Base-by-base conservation (phyloP, 306 rosid genomes). In the Cicer yamashitae region DNA sequence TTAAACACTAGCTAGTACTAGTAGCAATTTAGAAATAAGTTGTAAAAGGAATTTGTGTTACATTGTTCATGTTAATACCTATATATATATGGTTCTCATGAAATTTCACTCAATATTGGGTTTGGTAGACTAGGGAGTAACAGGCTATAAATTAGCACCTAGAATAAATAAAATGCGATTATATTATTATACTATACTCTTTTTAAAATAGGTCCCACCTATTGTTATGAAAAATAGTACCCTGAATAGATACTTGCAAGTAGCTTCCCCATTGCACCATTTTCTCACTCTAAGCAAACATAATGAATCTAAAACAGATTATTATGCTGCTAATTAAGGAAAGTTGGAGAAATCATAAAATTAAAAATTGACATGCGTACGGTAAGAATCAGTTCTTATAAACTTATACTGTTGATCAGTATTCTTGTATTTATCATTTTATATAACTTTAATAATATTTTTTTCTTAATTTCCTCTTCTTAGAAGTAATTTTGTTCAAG, bases 41-140 rank as follows among this genome's bases (percentile, higher is more conserved):
- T 76, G 67, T 15, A 51, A 68, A 25, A 25, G 37, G 10, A 8
- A 14, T 54, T 68, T 82, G 73, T 83, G 73, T 66, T 60, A 18
- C 79, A 81, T 61, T 81, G 52, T 75, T 13, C 79, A 81, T 73
- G 81, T 12, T 61, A 43, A 59, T 59, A 73, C 69, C 74, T 77
- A 79, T 56, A 57, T 82, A 70, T 6, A 52, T 77, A 54, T 62
- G 38, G 58, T 63, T 25, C 20, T 59, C 61, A 64, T 10, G 68
- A 87, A 83, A 81, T 88, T 81, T 77, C 70, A n/a, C 67, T 77
- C 34, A 25, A 70, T 50, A 84, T 78, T 78, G 73, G 74, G 74
- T 63, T 79, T 66, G 66, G 86, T 66, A 66, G 54, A 18, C 70
- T 78, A 50, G 79, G 61, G 70, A 39, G 69, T 79, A 75, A 57